These are phyloP conservation scores for Noccaea bulbosa DNA, from an alignment of 345 rosid species.

Conservation along the genomic window DNA sequence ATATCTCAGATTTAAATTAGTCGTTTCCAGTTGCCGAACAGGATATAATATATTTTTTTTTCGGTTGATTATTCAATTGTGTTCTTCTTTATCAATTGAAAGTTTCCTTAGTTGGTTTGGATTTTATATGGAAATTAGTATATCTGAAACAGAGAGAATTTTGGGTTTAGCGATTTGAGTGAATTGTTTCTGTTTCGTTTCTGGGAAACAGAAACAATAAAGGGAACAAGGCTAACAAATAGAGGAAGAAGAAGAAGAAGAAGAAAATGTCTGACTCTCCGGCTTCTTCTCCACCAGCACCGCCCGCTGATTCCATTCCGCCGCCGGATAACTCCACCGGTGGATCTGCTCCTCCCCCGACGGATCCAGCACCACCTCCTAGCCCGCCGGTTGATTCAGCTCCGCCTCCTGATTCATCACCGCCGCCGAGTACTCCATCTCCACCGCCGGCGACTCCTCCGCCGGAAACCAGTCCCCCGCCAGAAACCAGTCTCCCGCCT, in stretches of 20 bases:
- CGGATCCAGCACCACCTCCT: constrained; percentile 40
- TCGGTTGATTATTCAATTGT: not conserved
- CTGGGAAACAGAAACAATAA: no score
- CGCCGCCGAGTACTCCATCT: constrained; percentile 20
- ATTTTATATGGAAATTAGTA: not conserved
- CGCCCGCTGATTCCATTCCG: constrained; percentile 13
- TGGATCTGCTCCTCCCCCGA: constrained; percentile 36
- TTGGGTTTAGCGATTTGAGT: not conserved
- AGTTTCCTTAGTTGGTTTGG: not conserved
- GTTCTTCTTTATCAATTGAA: constrained; percentile 19
- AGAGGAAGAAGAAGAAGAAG: not conserved
- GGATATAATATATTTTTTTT: not conserved
- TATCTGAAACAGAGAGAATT: not conserved
- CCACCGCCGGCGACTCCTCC: constrained; percentile 38
- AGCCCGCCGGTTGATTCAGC: constrained; percentile 29
- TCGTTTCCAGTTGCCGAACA: constrained; percentile 27
- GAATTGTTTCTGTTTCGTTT: not conserved
- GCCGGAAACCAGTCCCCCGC: constrained; percentile 8
- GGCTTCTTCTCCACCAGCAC: constrained; percentile 45
- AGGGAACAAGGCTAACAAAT: no score
- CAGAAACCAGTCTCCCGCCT: constrained; percentile 24
- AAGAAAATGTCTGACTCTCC: constrained; percentile 49
- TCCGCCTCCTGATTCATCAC: constrained; percentile 28
- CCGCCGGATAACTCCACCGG: constrained; percentile 34
- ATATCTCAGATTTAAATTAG: constrained; percentile 7